Evolutionary conservation across 225 moss, liverwort and hornwort species (phyloP).

Genomic region (Pseudisothecium myosuroides): DNA sequence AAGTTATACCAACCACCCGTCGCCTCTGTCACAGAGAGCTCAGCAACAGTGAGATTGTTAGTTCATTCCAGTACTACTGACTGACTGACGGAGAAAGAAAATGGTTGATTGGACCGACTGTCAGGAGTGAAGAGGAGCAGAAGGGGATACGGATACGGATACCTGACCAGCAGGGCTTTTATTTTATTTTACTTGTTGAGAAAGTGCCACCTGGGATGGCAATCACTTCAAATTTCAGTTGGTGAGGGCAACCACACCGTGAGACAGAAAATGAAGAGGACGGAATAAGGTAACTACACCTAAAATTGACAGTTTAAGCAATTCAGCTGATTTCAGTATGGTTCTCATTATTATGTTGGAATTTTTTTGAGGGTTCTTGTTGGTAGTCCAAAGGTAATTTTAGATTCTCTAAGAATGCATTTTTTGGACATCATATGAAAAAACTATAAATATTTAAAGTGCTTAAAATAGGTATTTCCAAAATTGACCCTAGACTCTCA

Average conservation of each 20-base stretch:
- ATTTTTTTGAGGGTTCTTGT: neutral
- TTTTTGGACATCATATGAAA: too few species aligned
- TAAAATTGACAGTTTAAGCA: too few species aligned
- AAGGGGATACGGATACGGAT: neutral
- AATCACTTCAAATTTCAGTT: neutral
- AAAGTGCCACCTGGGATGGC: neutral
- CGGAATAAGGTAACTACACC: too few species aligned
- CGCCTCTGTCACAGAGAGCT: neutral
- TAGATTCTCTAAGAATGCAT: neutral
- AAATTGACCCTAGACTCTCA: too few species aligned
- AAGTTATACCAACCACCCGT: neutral
- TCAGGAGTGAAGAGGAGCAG: neutral
- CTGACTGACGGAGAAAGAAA: neutral
- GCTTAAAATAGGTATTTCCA: too few species aligned
- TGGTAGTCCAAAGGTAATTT: accelerated
- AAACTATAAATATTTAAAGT: too few species aligned
- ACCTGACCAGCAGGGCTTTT: neutral
- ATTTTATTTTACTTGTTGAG: neutral
- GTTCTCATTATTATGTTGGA: too few species aligned
- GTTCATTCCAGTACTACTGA: neutral
- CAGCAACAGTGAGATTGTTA: neutral
- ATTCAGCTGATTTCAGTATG: too few species aligned
- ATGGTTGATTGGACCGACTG: neutral
- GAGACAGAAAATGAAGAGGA: too few species aligned
- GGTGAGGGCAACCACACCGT: too few species aligned